These are phyloP conservation scores for Eucalyptus decipiens DNA, from an alignment of 345 rosid species.

Conservation along the genomic window DNA sequence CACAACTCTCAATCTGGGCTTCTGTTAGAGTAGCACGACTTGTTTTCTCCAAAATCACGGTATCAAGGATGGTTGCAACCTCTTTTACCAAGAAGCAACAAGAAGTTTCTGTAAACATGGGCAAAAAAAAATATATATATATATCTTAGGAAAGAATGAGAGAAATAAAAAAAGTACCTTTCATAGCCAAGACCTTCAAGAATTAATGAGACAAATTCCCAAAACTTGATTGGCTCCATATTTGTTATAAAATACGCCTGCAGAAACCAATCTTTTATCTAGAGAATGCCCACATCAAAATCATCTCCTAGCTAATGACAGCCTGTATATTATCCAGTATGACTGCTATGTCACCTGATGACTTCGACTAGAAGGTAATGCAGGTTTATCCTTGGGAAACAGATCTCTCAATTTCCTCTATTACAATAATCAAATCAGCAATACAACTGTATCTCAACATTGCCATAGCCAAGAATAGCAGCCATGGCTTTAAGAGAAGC, in stretches of 20 bases:
- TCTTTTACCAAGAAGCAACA: background rate
- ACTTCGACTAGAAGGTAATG: background rate
- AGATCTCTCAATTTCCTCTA: background rate
- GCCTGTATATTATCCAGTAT: background rate
- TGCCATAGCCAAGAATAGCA: background rate
- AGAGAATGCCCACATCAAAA: background rate
- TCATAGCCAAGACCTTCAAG: conserved; percentile 90
- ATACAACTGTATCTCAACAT: background rate
- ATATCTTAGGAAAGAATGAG: background rate
- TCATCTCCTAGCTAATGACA: background rate
- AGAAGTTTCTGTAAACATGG: background rate
- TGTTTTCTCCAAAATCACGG: background rate
- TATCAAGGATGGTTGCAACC: background rate
- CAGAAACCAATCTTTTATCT: background rate
- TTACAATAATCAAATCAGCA: background rate
- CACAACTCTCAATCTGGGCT: background rate
- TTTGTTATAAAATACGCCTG: conserved; percentile 95
- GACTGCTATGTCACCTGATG: background rate
- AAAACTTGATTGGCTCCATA: conserved; percentile 83
- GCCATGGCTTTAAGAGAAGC: background rate
- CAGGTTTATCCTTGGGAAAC: background rate
- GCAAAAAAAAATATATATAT: background rate
- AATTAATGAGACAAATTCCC: conserved; percentile 75
- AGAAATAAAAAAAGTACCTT: conserved; percentile 27
- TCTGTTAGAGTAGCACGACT: background rate